Evolutionary conservation across 208 protist genomes (phyloP).

Genomic region (Trypanosomatidae sp.): DNA sequence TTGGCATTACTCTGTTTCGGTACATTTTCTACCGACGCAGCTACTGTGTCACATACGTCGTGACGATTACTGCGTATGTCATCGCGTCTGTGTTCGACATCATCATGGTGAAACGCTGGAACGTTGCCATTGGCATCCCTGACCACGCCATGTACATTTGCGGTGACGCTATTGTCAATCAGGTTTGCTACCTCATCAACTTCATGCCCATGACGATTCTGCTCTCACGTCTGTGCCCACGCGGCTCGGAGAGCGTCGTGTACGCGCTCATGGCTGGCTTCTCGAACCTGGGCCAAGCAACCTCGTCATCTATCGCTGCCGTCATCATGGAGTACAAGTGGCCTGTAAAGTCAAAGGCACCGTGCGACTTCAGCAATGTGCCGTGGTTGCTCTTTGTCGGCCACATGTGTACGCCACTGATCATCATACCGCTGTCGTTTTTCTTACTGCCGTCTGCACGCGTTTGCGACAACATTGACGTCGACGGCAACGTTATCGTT

Average conservation of each 20-base stretch:
- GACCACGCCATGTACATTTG: slow-evolving; percentile 64
- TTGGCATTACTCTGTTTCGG: slow-evolving; percentile 27
- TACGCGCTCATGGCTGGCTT: slow-evolving; percentile 67
- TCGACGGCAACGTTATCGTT: slow-evolving; percentile 18
- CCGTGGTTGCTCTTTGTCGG: slow-evolving; percentile 26
- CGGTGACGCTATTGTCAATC: slow-evolving; percentile 40
- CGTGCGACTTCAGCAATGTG: slow-evolving; percentile 58
- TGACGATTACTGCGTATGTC: slow-evolving; percentile 15
- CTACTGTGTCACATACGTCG: slow-evolving; percentile 27
- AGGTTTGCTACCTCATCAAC: slow-evolving; percentile 38
- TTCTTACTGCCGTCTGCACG: slow-evolving; percentile 38
- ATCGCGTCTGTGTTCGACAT: slow-evolving; percentile 34
- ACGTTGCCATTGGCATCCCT: slow-evolving; percentile 22
- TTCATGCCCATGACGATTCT: slow-evolving; percentile 68
- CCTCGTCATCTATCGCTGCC: slow-evolving; percentile 16
- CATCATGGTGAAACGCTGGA: slow-evolving; percentile 51
- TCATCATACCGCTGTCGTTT: slow-evolving; percentile 34
- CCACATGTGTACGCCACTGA: slow-evolving; percentile 23
- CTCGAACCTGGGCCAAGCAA: slow-evolving; percentile 48
- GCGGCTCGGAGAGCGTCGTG: slow-evolving; percentile 52
- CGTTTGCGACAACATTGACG: slow-evolving; percentile 36
- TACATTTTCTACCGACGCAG: slow-evolving; percentile 36
- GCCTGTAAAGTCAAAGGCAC: slow-evolving; percentile 12
- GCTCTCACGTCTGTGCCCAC: slow-evolving; percentile 60
- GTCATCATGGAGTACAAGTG: slow-evolving; percentile 27